These are phyloP conservation scores for Fusarium transvaalense DNA, from an alignment of 2,329 filamentous ascomycete genomes.

Conservation along the genomic window DNA sequence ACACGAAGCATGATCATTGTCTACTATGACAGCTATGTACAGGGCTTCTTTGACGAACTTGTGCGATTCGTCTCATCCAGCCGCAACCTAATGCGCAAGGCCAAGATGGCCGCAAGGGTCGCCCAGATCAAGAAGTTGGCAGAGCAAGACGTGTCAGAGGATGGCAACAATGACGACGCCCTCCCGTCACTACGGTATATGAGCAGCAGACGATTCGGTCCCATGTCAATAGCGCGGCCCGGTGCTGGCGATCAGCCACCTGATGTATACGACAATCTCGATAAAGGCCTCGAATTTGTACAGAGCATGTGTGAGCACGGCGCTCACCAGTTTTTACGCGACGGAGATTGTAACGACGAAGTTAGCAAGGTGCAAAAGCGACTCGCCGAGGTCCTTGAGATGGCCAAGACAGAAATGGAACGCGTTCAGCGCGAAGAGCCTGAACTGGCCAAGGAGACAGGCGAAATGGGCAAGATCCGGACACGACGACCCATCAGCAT, in stretches of 20 bases:
- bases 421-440: constrained; percentile 67
- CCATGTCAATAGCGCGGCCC: constrained; percentile 47
- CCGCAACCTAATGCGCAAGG: constrained; percentile 87
- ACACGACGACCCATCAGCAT: constrained; percentile 67
- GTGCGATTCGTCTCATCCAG: constrained; percentile 85
- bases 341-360: constrained; percentile 85
- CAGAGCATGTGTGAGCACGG: constrained; percentile 87
- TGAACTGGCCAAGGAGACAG: constrained; percentile 55
- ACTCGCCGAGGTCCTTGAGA: constrained; percentile 72
- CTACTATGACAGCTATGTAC: constrained; percentile 91
- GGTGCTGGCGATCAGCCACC: constrained; percentile 46
- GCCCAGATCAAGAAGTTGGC: constrained; percentile 72
- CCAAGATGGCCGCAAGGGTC: constrained; percentile 84
- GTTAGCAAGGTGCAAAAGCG: constrained; percentile 76
- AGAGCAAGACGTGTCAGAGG: constrained; percentile 68
- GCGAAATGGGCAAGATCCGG: constrained; percentile 58
- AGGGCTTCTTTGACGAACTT: constrained; percentile 83
- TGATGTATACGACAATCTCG: constrained; percentile 78
- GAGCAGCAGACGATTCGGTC: constrained; percentile 54
- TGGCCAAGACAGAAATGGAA: constrained; percentile 71
- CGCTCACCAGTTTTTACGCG: constrained; percentile 89
- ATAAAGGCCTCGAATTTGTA: constrained; percentile 82
- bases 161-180: constrained; percentile 59
- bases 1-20: constrained; percentile 83
- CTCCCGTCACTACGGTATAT: constrained; percentile 58